These are phyloP conservation scores for Pyricularia grisea DNA, from an alignment of 2,329 filamentous ascomycete species.

Conservation along the genomic window DNA sequence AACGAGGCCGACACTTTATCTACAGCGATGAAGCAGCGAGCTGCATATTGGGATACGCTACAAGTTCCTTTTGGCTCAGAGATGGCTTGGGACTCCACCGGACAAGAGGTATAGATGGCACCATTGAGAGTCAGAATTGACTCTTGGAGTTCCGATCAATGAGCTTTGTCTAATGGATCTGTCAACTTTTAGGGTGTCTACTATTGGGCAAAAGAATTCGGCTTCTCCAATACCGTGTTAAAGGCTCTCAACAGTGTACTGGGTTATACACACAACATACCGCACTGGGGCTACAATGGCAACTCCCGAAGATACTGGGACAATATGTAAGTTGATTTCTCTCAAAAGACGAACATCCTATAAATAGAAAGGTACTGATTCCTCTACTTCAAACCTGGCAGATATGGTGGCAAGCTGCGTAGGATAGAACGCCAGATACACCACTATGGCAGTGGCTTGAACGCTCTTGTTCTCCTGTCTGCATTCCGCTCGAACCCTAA, in stretches of 20 bases:
- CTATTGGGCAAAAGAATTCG: constrained; percentile 47
- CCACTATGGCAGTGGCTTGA: constrained; percentile 51
- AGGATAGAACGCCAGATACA: constrained; percentile 43
- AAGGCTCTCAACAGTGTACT: constrained; percentile 45
- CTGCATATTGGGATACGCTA: constrained; percentile 37
- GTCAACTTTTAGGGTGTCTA: constrained; percentile 34
- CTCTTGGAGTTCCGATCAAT: background rate
- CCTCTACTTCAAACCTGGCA: constrained; percentile 10
- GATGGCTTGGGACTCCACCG: constrained; percentile 54
- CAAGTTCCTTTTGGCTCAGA: constrained; percentile 49
- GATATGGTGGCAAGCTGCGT: constrained; percentile 30
- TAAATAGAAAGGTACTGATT: background rate
- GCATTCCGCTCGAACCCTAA: constrained; percentile 35
- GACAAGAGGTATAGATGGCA: constrained; percentile 31
- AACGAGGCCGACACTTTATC: constrained; percentile 29
- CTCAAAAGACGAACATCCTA: too few relatives aligned
- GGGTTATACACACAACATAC: constrained; percentile 46
- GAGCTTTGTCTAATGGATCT: background rate
- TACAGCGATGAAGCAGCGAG: constrained; percentile 36
- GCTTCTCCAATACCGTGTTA: constrained; percentile 28
- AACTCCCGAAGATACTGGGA: constrained; percentile 54
- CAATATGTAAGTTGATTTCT: constrained; percentile 29
- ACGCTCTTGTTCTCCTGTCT: constrained; percentile 43
- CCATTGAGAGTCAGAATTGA: background rate
- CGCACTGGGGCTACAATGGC: constrained; percentile 55